These are phyloP conservation scores for Mycena haematopus DNA, from an alignment of 768 basidiomycete genomes.

Conservation along the genomic window DNA sequence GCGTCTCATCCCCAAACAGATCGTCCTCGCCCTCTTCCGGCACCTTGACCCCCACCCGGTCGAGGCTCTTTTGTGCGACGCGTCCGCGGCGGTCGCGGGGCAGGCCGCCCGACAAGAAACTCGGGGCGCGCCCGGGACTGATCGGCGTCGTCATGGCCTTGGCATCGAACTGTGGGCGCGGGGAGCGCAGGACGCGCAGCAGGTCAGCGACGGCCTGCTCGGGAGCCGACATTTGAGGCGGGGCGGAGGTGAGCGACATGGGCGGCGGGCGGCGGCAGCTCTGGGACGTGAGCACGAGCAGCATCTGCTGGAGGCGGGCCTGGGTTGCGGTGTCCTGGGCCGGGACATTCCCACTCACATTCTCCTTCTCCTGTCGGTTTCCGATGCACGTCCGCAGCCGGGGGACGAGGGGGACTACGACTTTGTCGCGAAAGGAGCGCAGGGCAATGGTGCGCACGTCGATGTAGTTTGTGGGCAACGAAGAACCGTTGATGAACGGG, in stretches of 20 bases:
- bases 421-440: slow-evolving; percentile 79
- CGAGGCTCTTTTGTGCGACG: slow-evolving; percentile 60
- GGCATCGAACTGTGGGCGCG: slow-evolving; percentile 48
- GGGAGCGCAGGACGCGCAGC: slow-evolving; percentile 65
- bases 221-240: slow-evolving; percentile 62
- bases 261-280: slow-evolving; percentile 63
- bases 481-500: slow-evolving; percentile 38
- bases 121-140: slow-evolving; percentile 54
- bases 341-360: background rate
- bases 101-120: slow-evolving; percentile 73
- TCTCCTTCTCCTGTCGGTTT: slow-evolving; percentile 56
- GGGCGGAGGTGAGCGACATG: slow-evolving; percentile 63
- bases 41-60: slow-evolving; percentile 35
- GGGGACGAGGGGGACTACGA: slow-evolving; percentile 70
- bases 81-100: slow-evolving; percentile 83
- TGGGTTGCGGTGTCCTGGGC: slow-evolving; percentile 9
- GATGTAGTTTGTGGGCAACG: slow-evolving; percentile 57
- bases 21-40: slow-evolving; percentile 47
- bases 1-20: slow-evolving; percentile 59
- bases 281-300: slow-evolving; percentile 78
- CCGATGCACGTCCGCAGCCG: slow-evolving; percentile 59
- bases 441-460: slow-evolving; percentile 85
- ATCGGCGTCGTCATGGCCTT: slow-evolving; percentile 36
- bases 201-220: slow-evolving; percentile 76
- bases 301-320: slow-evolving; percentile 35